These are phyloP conservation scores for Cynanchum wilfordii DNA, from an alignment of 257 asterid species.

Conservation along the genomic window DNA sequence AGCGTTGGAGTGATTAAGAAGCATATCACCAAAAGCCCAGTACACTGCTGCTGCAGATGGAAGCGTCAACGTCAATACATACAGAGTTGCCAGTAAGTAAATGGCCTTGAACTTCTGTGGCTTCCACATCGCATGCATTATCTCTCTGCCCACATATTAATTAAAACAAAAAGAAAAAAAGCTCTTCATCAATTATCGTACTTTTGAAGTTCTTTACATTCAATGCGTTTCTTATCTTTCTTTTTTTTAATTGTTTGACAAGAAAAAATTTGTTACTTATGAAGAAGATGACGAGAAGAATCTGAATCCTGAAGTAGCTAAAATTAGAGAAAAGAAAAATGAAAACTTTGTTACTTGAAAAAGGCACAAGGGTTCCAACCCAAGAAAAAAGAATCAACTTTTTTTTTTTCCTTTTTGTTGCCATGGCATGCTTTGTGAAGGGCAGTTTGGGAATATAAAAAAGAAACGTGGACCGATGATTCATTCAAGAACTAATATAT, in stretches of 20 bases:
- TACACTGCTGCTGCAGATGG: constrained; percentile 91
- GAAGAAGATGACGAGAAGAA: background rate
- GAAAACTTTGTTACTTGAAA: constrained; percentile 4
- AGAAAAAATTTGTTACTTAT: too few species aligned
- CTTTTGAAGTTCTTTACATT: background rate
- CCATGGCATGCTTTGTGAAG: constrained; percentile 30
- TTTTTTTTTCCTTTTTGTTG: background rate
- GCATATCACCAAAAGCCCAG: constrained; percentile 93
- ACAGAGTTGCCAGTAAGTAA: constrained; percentile 64
- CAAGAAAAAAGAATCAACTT: constrained; percentile 23
- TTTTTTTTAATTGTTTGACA: too few species aligned
- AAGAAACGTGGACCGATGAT: background rate
- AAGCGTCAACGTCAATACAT: constrained; percentile 80
- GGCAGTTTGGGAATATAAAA: constrained; percentile 19
- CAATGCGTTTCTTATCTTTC: background rate
- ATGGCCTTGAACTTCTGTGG: constrained; percentile 92
- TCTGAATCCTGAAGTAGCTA: background rate
- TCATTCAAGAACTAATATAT: background rate
- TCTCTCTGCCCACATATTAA: constrained; percentile 53
- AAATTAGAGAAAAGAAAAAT: background rate
- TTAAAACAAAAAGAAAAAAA: too few species aligned
- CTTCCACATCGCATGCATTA: constrained; percentile 99
- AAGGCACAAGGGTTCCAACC: constrained; percentile 8
- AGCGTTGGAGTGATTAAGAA: constrained; percentile 88
- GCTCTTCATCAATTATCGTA: background rate